These are phyloP conservation scores for Penicillium silybi DNA, from an alignment of 495 filamentous ascomycete genomes.

Conservation along the genomic window DNA sequence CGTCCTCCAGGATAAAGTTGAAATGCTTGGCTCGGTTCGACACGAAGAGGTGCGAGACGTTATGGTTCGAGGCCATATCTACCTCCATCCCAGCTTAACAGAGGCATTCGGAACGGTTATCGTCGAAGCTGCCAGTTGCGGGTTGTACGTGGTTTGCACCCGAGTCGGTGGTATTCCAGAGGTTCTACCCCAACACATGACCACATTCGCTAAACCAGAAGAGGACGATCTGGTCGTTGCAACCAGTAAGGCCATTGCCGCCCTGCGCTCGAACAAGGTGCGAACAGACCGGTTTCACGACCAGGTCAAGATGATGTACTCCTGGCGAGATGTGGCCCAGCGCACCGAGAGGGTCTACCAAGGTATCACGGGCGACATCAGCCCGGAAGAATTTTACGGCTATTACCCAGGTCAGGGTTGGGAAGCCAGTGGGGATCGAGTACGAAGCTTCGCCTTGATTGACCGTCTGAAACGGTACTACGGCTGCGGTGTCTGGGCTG, in stretches of 20 bases:
- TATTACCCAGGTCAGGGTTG: slow-evolving; percentile 60
- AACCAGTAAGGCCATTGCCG: slow-evolving; percentile 80
- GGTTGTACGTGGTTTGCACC: slow-evolving; percentile 93
- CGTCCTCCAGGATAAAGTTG: slow-evolving; percentile 90
- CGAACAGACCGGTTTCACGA: slow-evolving; percentile 94
- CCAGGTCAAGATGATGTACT: slow-evolving; percentile 96
- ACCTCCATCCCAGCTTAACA: slow-evolving; percentile 89
- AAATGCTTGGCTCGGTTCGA: slow-evolving; percentile 84
- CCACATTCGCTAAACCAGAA: slow-evolving; percentile 76
- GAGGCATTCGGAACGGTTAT: slow-evolving; percentile 98
- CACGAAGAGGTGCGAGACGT: slow-evolving; percentile 97
- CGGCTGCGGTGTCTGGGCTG: slow-evolving; percentile 99
- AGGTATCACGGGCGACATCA: slow-evolving; percentile 78
- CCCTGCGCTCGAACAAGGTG: slow-evolving; percentile 84
- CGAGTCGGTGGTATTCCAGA: slow-evolving; percentile 96
- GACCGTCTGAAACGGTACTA: slow-evolving; percentile 95
- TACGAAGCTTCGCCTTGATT: slow-evolving; percentile 85
- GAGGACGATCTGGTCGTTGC: slow-evolving; percentile 63
- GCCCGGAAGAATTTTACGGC: slow-evolving; percentile 83
- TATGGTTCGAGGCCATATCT: slow-evolving; percentile 97
- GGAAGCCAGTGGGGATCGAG: slow-evolving; percentile 68
- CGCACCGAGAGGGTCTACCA: slow-evolving; percentile 94
- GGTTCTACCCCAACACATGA: slow-evolving; percentile 86
- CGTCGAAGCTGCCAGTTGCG: slow-evolving; percentile 93
- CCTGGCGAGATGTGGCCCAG: slow-evolving; percentile 89